Evolutionary conservation across 2,329 filamentous ascomycete genomes (phyloP).

Genomic region (Emericellopsis atlantica): DNA sequence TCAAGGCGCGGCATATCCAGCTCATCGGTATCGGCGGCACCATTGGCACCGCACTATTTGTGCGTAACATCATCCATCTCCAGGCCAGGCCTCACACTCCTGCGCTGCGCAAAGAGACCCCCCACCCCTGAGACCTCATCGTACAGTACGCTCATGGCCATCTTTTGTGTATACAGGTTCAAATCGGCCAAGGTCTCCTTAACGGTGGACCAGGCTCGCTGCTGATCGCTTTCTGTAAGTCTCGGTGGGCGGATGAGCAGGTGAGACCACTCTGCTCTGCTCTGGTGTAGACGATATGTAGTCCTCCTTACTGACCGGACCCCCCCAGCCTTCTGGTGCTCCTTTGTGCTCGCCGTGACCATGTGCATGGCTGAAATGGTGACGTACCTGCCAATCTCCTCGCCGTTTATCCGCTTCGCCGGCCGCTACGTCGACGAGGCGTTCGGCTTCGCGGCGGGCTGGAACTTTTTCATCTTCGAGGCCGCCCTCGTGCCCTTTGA

Average conservation of each 20-base stretch:
- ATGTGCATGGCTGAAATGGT: conserved; percentile 63
- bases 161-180: conserved; percentile 18
- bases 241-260: neutral
- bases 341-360: conserved; percentile 46
- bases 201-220: conserved; percentile 46
- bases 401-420: conserved; percentile 67
- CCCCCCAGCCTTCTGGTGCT: conserved; percentile 38
- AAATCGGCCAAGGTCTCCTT: conserved; percentile 45
- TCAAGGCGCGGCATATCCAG: conserved; percentile 45
- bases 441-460: conserved; percentile 60
- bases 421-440: conserved; percentile 65
- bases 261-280: too few relatives aligned
- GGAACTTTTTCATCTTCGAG: conserved; percentile 64
- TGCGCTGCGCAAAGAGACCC: neutral
- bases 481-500: conserved; percentile 57
- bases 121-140: neutral
- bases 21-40: conserved; percentile 52
- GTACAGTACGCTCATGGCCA: conserved; percentile 6
- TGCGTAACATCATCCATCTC: conserved; percentile 13
- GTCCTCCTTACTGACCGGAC: too few relatives aligned
- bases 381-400: conserved; percentile 63
- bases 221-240: conserved; percentile 37
- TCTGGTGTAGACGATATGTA: too few relatives aligned
- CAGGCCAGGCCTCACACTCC: neutral
- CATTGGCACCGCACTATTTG: conserved; percentile 48